Base-by-base conservation (phyloP, 768 basidiomycete genomes). In the Calocybe indica region DNA sequence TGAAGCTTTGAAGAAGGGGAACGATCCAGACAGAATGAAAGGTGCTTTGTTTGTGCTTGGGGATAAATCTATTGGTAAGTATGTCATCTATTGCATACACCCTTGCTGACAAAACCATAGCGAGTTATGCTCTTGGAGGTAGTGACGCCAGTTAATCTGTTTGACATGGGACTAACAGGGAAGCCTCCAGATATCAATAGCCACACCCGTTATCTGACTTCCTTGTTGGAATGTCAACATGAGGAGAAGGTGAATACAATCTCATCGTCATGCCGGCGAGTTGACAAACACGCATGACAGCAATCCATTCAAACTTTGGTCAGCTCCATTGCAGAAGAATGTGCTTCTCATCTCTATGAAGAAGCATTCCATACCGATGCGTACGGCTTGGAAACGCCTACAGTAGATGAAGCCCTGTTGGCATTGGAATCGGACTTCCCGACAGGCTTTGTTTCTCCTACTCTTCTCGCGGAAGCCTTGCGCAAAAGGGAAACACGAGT, bases 21-120 rank as follows among this genome's bases (percentile, higher is more conserved):
- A 78, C 48, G 91, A 94, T 58, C 87, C 92, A 7, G 93, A 98
- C 64, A 76, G 86, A 22, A 94, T 96, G 83, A 98, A 98, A 68
- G 95, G 95, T 6, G 92, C 91, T 12, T 70, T 95, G 36, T 93
- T 92, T 60, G 73, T 88, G 13, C 64, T 90, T 7, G 81, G 81
- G 68, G 82, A 84, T 56, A 87, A 85, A 63, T 82, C 78, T 30
- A 82, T 74, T 46, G 75, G 85, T 85, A 52, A 38, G 78, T 53
- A 9, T 44, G 22, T 43, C 42, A 33, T 46, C 3, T 50, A 40
- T 40, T 6, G 37, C 35, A 45, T 32, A 46, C 37, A 15, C 33
- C 8, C 15, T 51, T 48, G 10, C 46, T 59, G 42, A 56, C 13
- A 13, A 41, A 28, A 40, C 31, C 48, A 15, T 47, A 83, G 85